Conservation (phyloP, 306 rosid species). For the Echinosophora koreensis region DNA sequence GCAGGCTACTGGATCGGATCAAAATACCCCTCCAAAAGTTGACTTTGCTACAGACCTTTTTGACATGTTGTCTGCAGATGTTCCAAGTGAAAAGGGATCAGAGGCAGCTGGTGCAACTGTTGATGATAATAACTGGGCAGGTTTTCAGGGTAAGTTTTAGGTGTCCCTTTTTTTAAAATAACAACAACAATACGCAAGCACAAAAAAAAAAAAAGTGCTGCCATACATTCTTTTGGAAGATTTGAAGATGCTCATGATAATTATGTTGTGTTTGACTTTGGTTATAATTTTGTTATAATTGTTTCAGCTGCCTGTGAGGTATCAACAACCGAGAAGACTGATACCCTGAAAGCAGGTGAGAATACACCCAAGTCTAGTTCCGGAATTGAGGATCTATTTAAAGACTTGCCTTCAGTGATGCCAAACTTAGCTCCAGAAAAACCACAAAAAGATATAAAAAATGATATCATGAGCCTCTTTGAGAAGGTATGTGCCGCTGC, state of each 20-base stretch:
- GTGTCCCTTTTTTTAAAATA: conserved; percentile 12
- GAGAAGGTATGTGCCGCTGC: conserved; percentile 74
- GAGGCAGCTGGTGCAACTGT: conserved; percentile 55
- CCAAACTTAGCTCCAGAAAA: conserved; percentile 60
- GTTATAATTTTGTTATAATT: conserved; percentile 45
- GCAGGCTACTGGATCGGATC: conserved; percentile 59
- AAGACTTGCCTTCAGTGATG: conserved; percentile 63
- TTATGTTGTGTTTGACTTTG: conserved; percentile 26
- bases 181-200: background rate
- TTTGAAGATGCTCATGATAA: conserved; percentile 39
- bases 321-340: conserved; percentile 62
- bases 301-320: conserved; percentile 80
- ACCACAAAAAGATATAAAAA: conserved; percentile 81
- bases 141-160: conserved; percentile 83
- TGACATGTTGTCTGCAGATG: conserved; percentile 82
- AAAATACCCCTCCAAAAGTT: conserved; percentile 74
- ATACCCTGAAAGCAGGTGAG: conserved; percentile 58
- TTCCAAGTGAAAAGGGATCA: conserved; percentile 69
- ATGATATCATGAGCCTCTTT: conserved; percentile 96
- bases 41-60: conserved; percentile 97
- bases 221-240: conserved; percentile 28
- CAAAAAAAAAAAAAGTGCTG: background rate
- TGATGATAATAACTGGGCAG: conserved; percentile 93
- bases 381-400: conserved; percentile 85
- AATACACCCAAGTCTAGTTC: conserved; percentile 59